Percentiles rank a stretch among this genome's conserved stretches.
Conservation (phyloP, 2,329 filamentous ascomycete genomes). For the Neocatenulostroma microsporum region DNA sequence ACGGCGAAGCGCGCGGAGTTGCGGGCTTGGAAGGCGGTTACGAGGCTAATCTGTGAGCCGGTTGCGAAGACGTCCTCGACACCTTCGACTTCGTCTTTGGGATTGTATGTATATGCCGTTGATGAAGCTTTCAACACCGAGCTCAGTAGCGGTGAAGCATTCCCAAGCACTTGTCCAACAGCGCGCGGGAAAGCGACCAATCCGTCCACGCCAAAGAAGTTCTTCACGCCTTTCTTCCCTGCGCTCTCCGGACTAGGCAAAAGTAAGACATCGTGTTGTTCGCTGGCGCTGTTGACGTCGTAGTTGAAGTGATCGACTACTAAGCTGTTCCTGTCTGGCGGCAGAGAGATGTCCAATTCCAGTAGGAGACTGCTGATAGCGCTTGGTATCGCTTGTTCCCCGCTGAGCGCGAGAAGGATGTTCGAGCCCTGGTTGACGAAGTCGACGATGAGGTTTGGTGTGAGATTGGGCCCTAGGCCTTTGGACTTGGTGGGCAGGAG, state of each 20-base stretch:
- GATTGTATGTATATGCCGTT: constrained; percentile 89
- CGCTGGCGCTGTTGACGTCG: constrained; percentile 65
- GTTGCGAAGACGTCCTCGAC: constrained; percentile 79
- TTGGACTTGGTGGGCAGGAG: constrained; percentile 86
- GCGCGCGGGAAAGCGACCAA: constrained; percentile 74
- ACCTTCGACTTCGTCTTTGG: constrained; percentile 61
- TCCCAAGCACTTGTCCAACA: constrained; percentile 73
- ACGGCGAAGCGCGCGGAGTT: constrained; percentile 88
- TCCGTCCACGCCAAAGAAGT: constrained; percentile 65
- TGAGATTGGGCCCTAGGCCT: constrained; percentile 82
- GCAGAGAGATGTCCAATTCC: constrained; percentile 84
- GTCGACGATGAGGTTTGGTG: constrained; percentile 76
- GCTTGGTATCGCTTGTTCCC: constrained; percentile 59
- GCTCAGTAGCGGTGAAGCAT: constrained; percentile 63
- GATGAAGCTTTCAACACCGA: constrained; percentile 74
- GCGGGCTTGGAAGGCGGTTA: constrained; percentile 81
- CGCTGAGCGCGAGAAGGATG: constrained; percentile 76
- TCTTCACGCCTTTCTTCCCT: constrained; percentile 61
- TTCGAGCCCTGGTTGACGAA: constrained; percentile 91
- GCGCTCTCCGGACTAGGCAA: constrained; percentile 57
- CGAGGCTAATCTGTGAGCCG: constrained; percentile 72
- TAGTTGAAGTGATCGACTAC: constrained; percentile 97
- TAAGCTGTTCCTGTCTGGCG: constrained; percentile 71
- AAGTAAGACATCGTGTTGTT: constrained; percentile 82
- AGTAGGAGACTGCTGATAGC: constrained; percentile 70